Evolutionary conservation across 176 grass and related monocot genomes (phyloP).

Genomic region (Puccinellia tenuiflora): DNA sequence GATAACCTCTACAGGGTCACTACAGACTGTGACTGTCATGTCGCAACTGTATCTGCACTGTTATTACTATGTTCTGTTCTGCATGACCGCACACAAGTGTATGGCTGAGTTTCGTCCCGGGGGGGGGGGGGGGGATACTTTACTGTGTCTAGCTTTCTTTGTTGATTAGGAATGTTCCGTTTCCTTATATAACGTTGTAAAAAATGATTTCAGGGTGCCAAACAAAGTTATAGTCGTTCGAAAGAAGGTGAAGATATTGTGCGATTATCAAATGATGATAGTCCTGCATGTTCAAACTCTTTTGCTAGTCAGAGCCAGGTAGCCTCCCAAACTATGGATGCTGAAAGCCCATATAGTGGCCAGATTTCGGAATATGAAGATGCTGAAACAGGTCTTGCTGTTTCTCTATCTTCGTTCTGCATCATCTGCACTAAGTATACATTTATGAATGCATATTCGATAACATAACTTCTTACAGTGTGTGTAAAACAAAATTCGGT

Average conservation of each 20-base stretch:
- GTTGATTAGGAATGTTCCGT: constrained; percentile 10
- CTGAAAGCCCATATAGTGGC: constrained; percentile 88
- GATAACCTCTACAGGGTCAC: not conserved
- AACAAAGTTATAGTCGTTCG: constrained; percentile 61
- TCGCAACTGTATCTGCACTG: not conserved
- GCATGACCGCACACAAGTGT: not conserved
- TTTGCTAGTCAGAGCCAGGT: constrained; percentile 76
- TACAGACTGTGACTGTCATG: not conserved
- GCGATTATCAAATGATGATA: constrained; percentile 55
- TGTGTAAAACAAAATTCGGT: constrained; percentile 92
- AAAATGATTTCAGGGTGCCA: constrained; percentile 67
- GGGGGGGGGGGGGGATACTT: not conserved
- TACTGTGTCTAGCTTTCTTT: not conserved
- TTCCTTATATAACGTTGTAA: not conserved
- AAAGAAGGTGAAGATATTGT: constrained; percentile 76
- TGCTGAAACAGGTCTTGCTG: constrained; percentile 93
- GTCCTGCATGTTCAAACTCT: constrained; percentile 89
- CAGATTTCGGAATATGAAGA: constrained; percentile 96
- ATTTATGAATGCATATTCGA: constrained; percentile 58
- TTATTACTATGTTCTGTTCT: not conserved
- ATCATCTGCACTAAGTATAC: constrained; percentile 52
- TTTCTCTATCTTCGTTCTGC: constrained; percentile 52
- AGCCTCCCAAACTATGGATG: constrained; percentile 75
- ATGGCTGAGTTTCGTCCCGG: not conserved
- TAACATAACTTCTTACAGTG: constrained; percentile 60